Conservation (phyloP, 257 asterid genomes). For the Prunella vulgaris region DNA sequence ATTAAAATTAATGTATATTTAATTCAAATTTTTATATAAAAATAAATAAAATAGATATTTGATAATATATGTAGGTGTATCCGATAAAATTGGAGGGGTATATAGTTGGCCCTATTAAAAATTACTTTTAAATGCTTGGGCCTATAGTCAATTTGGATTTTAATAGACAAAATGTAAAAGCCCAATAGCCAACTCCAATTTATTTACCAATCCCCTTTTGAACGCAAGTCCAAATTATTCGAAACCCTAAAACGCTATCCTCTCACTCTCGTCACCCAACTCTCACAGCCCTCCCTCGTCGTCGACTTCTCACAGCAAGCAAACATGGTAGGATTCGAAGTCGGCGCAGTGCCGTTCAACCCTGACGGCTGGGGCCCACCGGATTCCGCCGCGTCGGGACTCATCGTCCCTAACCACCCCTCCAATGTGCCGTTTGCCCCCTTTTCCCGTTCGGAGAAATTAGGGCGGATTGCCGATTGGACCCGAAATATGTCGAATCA, state of each 20-base stretch:
- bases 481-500: constrained; percentile 51
- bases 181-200: not conserved
- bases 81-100: no score
- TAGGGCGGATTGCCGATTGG: constrained; percentile 96
- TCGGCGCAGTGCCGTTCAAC: constrained; percentile 78
- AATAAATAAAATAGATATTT: no score
- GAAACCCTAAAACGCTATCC: constrained; percentile 23
- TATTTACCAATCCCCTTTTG: not conserved
- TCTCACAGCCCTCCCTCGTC: not conserved
- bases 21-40: no score
- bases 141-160: no score
- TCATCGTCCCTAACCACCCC: constrained; percentile 46
- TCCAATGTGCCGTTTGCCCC: constrained; percentile 93
- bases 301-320: not conserved
- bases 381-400: constrained; percentile 38
- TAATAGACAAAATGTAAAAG: not conserved
- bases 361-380: constrained; percentile 98
- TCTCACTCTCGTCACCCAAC: not conserved
- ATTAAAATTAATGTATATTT: no score
- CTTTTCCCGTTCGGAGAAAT: constrained; percentile 87
- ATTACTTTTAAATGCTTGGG: not conserved
- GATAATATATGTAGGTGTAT: no score
- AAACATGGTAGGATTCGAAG: constrained; percentile 65
- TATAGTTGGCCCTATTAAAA: no score
- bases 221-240: not conserved